Base-by-base conservation (phyloP, 2,329 filamentous ascomycete species). In the Phyllachora maydis region DNA sequence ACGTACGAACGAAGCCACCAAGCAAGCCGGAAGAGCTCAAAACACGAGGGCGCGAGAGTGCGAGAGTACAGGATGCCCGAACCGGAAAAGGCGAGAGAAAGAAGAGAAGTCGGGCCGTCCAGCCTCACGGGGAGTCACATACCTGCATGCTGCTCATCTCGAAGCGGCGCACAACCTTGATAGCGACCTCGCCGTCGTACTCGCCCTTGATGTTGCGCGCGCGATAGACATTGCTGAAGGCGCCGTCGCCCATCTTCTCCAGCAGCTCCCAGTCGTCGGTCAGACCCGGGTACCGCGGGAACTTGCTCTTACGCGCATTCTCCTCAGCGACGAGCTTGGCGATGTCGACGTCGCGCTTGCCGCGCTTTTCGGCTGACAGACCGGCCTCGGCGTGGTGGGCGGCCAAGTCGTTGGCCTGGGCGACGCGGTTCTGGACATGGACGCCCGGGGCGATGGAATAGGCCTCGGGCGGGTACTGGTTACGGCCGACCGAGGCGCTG, bases 101-200 rank as follows among this genome's bases (percentile, higher is more conserved):
- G 25, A 37, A 33, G 16, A 31, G 16, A 26, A 12, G 18, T 21
- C n/a, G n/a, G n/a, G n/a, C 16, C 25, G 24, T 23, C 24, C 16
- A 19, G 20, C 21, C 21, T 29, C 26, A 25, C 15, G 26, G 21
- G 26, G 10, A 24, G 7, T 11, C 40, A 74, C 82, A 66, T 65
- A 98, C 88, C 81, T 95, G 88, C 59, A 75, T 82, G 35, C 73
- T 83, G 54, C 92, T 95, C 79, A 98, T 93, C 53, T 98, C 88
- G 46, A 81, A 95, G 54, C 95, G 95, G 42, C 88, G 76, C 33
- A 98, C 88, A 24, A 98, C 88, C 51, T 98, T 98, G 61, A 98
- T 95, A 37, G 85, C 88, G 16, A 88, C 82, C 44, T 95, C 74
- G 34, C 66, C 69, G 32, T 65, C 64, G n/a, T n/a, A n/a, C 31